Evolutionary conservation across 2,329 filamentous ascomycete species (phyloP).

Genomic region (Aureobasidium mangrovei): DNA sequence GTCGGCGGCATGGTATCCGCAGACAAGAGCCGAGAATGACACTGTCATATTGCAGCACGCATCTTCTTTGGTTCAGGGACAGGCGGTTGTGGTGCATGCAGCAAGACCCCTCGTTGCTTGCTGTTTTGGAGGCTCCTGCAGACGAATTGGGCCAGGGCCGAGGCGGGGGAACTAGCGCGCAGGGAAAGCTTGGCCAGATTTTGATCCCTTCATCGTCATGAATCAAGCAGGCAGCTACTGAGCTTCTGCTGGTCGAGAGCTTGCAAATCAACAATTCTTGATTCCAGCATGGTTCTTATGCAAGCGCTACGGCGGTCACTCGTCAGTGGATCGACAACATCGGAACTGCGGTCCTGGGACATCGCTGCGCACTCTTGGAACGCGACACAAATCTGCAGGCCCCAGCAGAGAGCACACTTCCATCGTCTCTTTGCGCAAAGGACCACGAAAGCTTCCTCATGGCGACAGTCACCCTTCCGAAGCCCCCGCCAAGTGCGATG

Average conservation of each 20-base stretch:
- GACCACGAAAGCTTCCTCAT: not conserved
- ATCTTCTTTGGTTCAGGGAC: no score
- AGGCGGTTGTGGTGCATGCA: no score
- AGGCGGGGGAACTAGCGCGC: constrained; percentile 2
- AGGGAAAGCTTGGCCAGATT: not conserved
- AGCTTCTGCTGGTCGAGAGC: not conserved
- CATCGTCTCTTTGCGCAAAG: not conserved
- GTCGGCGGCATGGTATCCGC: no score
- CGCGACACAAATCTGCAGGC: not conserved
- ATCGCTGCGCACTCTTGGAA: not conserved
- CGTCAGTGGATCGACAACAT: not conserved
- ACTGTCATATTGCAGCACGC: no score
- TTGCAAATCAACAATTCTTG: not conserved
- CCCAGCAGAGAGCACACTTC: not conserved
- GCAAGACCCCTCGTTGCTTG: no score
- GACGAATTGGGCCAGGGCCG: not conserved
- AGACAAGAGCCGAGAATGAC: no score
- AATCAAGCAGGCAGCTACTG: constrained; percentile 3
- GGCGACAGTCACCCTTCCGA: constrained; percentile 4
- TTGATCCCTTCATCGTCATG: not conserved
- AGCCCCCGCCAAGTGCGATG: constrained; percentile 22
- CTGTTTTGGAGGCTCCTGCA: not conserved
- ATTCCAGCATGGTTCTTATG: not conserved
- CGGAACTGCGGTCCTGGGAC: not conserved
- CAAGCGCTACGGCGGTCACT: not conserved